Evolutionary conservation across 495 filamentous ascomycete genomes (phyloP), one percentile per base, ranked within the genome.

Genomic region (Cercophora newfieldiana): DNA sequence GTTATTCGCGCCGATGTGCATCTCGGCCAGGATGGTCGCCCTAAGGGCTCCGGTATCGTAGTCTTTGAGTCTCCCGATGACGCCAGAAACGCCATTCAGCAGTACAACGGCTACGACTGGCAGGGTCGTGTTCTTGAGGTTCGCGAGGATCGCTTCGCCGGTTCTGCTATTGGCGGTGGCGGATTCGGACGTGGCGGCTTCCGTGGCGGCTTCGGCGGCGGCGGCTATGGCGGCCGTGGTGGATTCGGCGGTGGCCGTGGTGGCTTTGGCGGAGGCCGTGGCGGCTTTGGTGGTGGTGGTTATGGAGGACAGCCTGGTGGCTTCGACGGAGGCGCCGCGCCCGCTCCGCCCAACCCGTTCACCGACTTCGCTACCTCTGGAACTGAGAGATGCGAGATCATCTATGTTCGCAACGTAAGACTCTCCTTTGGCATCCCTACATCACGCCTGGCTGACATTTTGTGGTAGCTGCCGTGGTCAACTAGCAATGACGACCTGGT

Each of bases 41-140:
- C 96, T 25, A 98, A 92, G 80, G 95, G 95, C 33, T 96, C 94
- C 59, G 95, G 95, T 66, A 97, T 98, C 50, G 95, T 99, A 69
- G 93, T 93, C 59, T 99, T 97, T 74, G 96, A 99, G 76, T 91
- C 87, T 48, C 87, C 93, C 2, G 93, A 97, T 30, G 95, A 99
- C 78, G 94, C 96, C 24, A 92, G 93, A 64, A 96, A 93, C 69
- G 95, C 95, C 37, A 99, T 99, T 71, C 85, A 90, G 61, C 94
- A 97, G 74, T 98, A 97, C 82, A 98, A 99, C 75, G 94, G 94
- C 64, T 97, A 96, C 76, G 95, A 99, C 57, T 99, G 95, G 95
- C 94, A 99, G 77, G 95, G 95, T 21, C 91, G 95, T 66, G 77
- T 88, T 61, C 84, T 99, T 37, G 96, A 98, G 75, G 95, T 99